A percentile compares a stretch with the other conserved stretches of the same genome.
phyloP scores from a whole-genome alignment of 345 rosid genomes.

The Sisymbrium altissimum region DNA sequence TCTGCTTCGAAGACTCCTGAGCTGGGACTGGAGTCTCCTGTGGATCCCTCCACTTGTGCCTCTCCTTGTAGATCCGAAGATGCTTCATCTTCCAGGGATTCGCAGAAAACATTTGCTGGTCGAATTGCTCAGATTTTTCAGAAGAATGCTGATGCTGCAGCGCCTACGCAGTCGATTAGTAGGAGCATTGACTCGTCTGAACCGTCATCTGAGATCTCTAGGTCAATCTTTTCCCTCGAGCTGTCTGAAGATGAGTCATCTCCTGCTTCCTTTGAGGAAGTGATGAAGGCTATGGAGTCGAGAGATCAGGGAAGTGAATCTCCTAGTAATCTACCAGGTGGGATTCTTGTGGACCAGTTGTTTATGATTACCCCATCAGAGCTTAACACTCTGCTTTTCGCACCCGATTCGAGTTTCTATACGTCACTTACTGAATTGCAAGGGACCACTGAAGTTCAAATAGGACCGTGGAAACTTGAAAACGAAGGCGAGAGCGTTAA shows the following conservation, averaged over 20 bases:
- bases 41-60: slow-evolving; percentile 41
- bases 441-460: slow-evolving; percentile 74
- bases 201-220: slow-evolving; percentile 43
- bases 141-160: slow-evolving; percentile 43
- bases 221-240: slow-evolving; percentile 38
- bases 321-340: slow-evolving; percentile 81
- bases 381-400: slow-evolving; percentile 60
- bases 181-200: slow-evolving; percentile 50
- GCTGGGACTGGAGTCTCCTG: slow-evolving; percentile 36
- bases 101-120: slow-evolving; percentile 59
- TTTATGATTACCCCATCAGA: slow-evolving; percentile 59
- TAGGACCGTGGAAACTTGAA: slow-evolving; percentile 77
- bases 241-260: slow-evolving; percentile 51
- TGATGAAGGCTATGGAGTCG: slow-evolving; percentile 56
- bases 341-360: slow-evolving; percentile 70
- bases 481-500: slow-evolving; percentile 50
- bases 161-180: slow-evolving; percentile 17
- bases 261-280: slow-evolving; percentile 57
- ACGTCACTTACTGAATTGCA: slow-evolving; percentile 54
- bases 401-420: slow-evolving; percentile 70
- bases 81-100: slow-evolving; percentile 42
- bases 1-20: slow-evolving; percentile 38
- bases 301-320: slow-evolving; percentile 60
- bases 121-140: slow-evolving; percentile 81
- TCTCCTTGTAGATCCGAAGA: slow-evolving; percentile 59